These are phyloP conservation scores for Omphalotus guepiniiformis DNA, from an alignment of 768 basidiomycete species.

Conservation along the genomic window DNA sequence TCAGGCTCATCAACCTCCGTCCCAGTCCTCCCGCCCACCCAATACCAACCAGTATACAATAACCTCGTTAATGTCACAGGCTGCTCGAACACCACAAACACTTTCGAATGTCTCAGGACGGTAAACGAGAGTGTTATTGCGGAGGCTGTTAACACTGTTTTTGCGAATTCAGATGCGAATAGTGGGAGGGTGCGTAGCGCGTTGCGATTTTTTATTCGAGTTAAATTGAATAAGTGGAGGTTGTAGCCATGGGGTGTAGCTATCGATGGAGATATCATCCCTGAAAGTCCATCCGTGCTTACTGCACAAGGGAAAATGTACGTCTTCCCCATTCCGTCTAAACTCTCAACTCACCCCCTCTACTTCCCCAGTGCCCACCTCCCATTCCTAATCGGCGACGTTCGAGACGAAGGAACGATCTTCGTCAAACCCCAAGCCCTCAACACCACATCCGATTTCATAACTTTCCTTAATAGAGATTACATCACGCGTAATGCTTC, in stretches of 20 bases:
- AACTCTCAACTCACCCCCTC: conserved; percentile 20
- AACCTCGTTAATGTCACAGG: conserved; percentile 15
- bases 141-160: neutral
- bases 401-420: conserved; percentile 23
- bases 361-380: conserved; percentile 6
- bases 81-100: conserved; percentile 4
- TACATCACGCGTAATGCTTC: neutral
- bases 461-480: neutral
- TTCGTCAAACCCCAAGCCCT: conserved; percentile 1
- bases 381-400: conserved; percentile 23
- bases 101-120: conserved; percentile 18
- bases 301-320: conserved; percentile 17
- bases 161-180: too few species aligned
- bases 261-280: conserved; percentile 20
- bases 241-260: conserved; percentile 19
- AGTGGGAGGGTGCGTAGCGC: too few species aligned
- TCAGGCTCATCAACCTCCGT: conserved; percentile 19
- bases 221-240: too few species aligned
- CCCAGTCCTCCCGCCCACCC: conserved; percentile 10
- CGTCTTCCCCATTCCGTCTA: conserved; percentile 19
- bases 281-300: conserved; percentile 18
- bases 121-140: neutral
- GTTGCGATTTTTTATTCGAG: too few species aligned
- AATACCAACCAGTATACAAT: conserved; percentile 15
- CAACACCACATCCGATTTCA: neutral